Conservation (phyloP, 495 filamentous ascomycete genomes). For the Amniculicola lignicola region DNA sequence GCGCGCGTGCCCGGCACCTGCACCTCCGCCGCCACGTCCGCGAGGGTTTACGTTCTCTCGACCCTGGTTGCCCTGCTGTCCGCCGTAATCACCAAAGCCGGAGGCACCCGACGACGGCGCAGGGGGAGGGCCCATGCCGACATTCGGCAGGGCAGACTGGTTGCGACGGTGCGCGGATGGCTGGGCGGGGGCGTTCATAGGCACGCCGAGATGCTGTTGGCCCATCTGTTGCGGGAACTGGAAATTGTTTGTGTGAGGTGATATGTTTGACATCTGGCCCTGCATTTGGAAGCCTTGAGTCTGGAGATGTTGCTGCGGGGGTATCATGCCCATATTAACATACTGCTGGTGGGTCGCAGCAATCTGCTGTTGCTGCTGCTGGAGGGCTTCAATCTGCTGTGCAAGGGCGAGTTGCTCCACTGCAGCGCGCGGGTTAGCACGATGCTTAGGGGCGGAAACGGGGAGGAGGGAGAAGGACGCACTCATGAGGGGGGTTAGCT, state of each 20-base stretch:
- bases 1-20: constrained; percentile 79
- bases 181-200: constrained; percentile 73
- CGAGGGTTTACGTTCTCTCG: constrained; percentile 68
- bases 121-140: constrained; percentile 89
- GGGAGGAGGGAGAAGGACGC: constrained; percentile 49
- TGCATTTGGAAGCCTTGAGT: constrained; percentile 67
- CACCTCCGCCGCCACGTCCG: constrained; percentile 66
- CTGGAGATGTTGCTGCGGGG: constrained; percentile 72
- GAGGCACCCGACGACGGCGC: constrained; percentile 95
- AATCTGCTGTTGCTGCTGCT: constrained; percentile 98
- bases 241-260: constrained; percentile 76
- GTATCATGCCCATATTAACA: constrained; percentile 92
- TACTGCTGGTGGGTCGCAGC: constrained; percentile 94
- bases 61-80: constrained; percentile 51
- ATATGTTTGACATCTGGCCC: constrained; percentile 66
- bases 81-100: constrained; percentile 78
- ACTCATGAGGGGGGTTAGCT: constrained; percentile 98
- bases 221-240: constrained; percentile 83
- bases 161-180: constrained; percentile 91
- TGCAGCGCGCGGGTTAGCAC: constrained; percentile 31
- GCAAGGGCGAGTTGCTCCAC: constrained; percentile 98
- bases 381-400: constrained; percentile 96
- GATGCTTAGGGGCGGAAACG: background rate
- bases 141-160: constrained; percentile 92
- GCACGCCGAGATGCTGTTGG: constrained; percentile 62